These are phyloP conservation scores for Iris pallida DNA, from an alignment of 116 monocot species.

Conservation along the genomic window DNA sequence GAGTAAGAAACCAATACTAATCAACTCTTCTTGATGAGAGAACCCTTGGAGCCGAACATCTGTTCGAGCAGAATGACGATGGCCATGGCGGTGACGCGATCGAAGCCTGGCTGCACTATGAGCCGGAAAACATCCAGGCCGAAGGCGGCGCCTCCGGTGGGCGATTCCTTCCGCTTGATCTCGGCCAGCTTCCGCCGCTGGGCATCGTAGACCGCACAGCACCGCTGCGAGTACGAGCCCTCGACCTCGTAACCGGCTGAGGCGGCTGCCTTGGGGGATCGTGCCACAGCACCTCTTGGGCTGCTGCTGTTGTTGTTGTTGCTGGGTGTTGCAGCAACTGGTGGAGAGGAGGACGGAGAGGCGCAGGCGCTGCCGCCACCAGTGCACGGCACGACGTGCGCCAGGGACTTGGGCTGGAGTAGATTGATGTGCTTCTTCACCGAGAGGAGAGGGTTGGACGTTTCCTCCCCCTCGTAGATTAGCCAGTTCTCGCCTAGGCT, in stretches of 20 bases:
- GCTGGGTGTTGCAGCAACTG: not conserved
- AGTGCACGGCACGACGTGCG: constrained; percentile 27
- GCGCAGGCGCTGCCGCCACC: not conserved
- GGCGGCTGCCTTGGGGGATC: not conserved
- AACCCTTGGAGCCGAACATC: constrained; percentile 45
- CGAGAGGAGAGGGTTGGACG: constrained; percentile 38
- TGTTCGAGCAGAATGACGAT: constrained; percentile 72
- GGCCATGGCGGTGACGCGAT: constrained; percentile 61
- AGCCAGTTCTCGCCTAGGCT: constrained; percentile 55
- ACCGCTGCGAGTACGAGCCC: constrained; percentile 66
- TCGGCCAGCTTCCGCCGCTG: constrained; percentile 45
- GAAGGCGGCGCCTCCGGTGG: constrained; percentile 25
- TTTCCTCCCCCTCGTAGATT: constrained; percentile 64
- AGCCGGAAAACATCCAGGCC: constrained; percentile 81
- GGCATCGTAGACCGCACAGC: constrained; percentile 51
- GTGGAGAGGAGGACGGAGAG: constrained; percentile 10
- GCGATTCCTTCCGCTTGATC: constrained; percentile 59
- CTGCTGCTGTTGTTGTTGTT: not conserved
- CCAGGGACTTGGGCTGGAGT: constrained; percentile 36
- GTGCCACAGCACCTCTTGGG: not conserved
- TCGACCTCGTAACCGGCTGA: constrained; percentile 47
- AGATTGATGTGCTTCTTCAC: constrained; percentile 45
- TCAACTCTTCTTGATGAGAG: constrained; percentile 11
- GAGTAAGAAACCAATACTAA: not conserved
- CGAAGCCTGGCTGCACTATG: constrained; percentile 48